Percentiles rank a stretch among this genome's conserved stretches.
Evolutionary conservation across 345 rosid genomes (phyloP).

Genomic region (Sisymbrium altissimum): DNA sequence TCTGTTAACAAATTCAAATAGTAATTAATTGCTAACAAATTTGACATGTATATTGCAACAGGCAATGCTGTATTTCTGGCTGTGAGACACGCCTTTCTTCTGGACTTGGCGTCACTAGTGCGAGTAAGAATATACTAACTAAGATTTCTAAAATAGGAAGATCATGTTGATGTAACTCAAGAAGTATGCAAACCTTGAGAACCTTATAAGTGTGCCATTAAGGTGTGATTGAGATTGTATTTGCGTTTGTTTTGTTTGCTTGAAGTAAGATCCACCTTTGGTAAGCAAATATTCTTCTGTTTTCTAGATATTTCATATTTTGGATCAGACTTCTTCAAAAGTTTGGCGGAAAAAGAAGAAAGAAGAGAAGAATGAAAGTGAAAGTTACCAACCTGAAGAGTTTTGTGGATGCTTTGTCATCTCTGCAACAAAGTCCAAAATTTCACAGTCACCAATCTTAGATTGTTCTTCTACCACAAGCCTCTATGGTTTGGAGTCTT

Average conservation of each 20-base stretch:
- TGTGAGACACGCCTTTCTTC: slow-evolving; percentile 28
- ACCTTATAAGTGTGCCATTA: not conserved
- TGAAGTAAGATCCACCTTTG: slow-evolving; percentile 5
- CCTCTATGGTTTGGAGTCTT: not conserved
- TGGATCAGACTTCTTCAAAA: not conserved
- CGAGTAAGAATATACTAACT: not conserved
- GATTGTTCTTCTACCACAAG: slow-evolving; percentile 1
- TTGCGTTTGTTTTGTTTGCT: not conserved
- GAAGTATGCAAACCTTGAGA: not conserved
- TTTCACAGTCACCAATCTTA: not conserved
- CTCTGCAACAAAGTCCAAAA: not conserved
- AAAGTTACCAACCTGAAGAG: slow-evolving; percentile 14
- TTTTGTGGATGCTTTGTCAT: slow-evolving; percentile 29
- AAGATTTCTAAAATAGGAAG: not conserved
- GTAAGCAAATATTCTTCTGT: not conserved
- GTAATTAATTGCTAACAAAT: not conserved
- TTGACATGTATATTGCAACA: slow-evolving; percentile 35
- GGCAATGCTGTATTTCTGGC: slow-evolving; percentile 87
- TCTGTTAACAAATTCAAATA: not conserved
- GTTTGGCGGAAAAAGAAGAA: not conserved
- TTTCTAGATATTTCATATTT: slow-evolving; percentile 1
- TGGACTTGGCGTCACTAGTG: not conserved
- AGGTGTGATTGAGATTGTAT: slow-evolving; percentile 2
- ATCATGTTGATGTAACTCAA: not conserved
- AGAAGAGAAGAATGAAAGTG: slow-evolving; percentile 26